These are phyloP conservation scores for Myotisia sp. DNA, from an alignment of 2,329 filamentous ascomycete genomes.

Conservation along the genomic window DNA sequence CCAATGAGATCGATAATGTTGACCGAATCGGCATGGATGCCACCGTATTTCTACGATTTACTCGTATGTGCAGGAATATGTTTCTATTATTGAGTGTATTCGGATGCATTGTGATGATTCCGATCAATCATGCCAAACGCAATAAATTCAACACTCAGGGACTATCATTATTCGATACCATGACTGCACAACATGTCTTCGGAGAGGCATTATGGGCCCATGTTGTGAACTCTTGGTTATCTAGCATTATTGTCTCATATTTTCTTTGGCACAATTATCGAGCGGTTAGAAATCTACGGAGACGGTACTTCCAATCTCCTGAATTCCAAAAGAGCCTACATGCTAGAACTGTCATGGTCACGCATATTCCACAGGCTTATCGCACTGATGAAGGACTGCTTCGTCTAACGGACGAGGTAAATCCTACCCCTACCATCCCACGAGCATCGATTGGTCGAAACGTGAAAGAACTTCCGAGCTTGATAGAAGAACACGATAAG, in stretches of 20 bases:
- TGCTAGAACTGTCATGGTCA: slow-evolving; percentile 47
- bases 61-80: slow-evolving; percentile 82
- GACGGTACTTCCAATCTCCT: slow-evolving; percentile 66
- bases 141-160: slow-evolving; percentile 17
- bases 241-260: slow-evolving; percentile 59
- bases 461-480: slow-evolving; percentile 71
- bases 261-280: slow-evolving; percentile 89
- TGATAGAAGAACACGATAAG: slow-evolving; percentile 72
- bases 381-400: slow-evolving; percentile 77
- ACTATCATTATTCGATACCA: slow-evolving; percentile 24
- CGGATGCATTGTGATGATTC: slow-evolving; percentile 64
- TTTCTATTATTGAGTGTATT: slow-evolving; percentile 60
- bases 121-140: slow-evolving; percentile 53
- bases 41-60: slow-evolving; percentile 75
- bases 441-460: slow-evolving; percentile 77
- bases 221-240: slow-evolving; percentile 46
- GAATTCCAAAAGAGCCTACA: slow-evolving; percentile 85
- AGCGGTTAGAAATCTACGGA: slow-evolving; percentile 54
- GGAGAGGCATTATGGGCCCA: slow-evolving; percentile 44
- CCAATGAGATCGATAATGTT: slow-evolving; percentile 62
- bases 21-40: slow-evolving; percentile 84
- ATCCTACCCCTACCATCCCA: slow-evolving; percentile 63
- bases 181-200: slow-evolving; percentile 39
- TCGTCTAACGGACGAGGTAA: slow-evolving; percentile 65
- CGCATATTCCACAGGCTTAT: slow-evolving; percentile 64